Base-by-base conservation (phyloP, 805 yeast species). In the Diddensiella santjacobensis region DNA sequence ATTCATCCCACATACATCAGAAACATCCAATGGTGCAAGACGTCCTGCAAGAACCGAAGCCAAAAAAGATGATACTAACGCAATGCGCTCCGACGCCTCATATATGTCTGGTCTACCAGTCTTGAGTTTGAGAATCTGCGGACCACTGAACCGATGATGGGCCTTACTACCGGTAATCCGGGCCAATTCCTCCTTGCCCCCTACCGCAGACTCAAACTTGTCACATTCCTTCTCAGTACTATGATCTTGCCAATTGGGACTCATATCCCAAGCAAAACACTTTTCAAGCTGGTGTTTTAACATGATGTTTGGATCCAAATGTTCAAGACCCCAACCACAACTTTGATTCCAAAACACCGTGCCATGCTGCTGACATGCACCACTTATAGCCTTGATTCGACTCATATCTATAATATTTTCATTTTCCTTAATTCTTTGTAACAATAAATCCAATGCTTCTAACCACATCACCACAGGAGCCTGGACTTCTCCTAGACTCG, bases 211-310 rank as follows among this genome's bases (percentile, higher is more conserved):
- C 59, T 87, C 93, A 58, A 87, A 82, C 29, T 64, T 73, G 23
- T 69, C 60, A 48, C 86, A 72, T 62, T 89, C 95, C 18, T 71
- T 66, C 3, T 79, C 83, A 0, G 97, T 89, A 20, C 93, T 83
- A 61, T 87, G 95, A 61, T 89, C 96, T 66, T 89, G 97, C 97
- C 97, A 89, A 62, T 90, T 89, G 5, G 96, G 96, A 3, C 95
- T 83, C 36, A 72, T 72, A 3, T 74, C 70, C 56, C 80, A 73
- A 1, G 91, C 71, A 24, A 59, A 42, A 4, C 46, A 24, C 1
- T 40, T 5, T 1, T 29, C 39, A 1, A 59, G 47, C 52, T 77
- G 85, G 1, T 69, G 73, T 31, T 70, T 61, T 43, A 86, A 67
- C 1, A 70, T 50, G 3, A 55, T 50, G 0, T 60, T 22, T 0